These are phyloP conservation scores for Aspergillus affinis DNA, from an alignment of 495 filamentous ascomycete species.

Conservation along the genomic window DNA sequence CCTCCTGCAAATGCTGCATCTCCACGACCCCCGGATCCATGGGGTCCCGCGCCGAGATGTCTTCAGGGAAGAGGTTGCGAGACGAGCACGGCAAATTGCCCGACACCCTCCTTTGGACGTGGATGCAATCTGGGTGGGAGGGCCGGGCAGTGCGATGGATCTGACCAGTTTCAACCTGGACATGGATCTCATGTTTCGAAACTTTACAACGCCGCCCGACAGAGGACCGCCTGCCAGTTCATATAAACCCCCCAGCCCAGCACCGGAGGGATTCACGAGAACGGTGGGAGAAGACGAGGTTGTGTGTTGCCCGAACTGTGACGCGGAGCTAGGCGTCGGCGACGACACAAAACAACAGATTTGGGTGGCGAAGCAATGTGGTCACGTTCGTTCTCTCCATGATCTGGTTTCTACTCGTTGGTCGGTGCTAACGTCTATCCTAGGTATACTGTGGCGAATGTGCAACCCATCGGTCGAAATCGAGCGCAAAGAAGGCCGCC, in stretches of 20 bases:
- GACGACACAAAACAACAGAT: constrained; percentile 63
- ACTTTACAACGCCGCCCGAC: constrained; percentile 25
- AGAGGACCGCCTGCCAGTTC: constrained; percentile 39
- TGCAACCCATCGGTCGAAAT: constrained; percentile 48
- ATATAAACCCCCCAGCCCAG: constrained; percentile 59
- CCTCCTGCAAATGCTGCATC: constrained; percentile 19
- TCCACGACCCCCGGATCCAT: constrained; percentile 1
- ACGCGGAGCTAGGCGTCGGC: constrained; percentile 63
- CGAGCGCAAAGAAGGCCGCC: constrained; percentile 35
- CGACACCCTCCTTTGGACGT: constrained; percentile 14
- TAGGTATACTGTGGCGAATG: constrained; percentile 76
- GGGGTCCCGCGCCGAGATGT: constrained; percentile 6
- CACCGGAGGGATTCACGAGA: constrained; percentile 64
- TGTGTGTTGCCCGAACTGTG: constrained; percentile 71
- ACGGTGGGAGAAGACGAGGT: constrained; percentile 60
- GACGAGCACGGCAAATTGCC: constrained; percentile 8
- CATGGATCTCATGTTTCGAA: constrained; percentile 26
- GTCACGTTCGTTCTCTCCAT: constrained; percentile 60
- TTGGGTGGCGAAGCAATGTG: constrained; percentile 72
- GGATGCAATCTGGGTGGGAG: constrained; percentile 24
- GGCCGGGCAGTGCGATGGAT: constrained; percentile 16
- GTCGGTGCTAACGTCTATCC: constrained; percentile 8
- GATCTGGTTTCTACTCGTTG: neutral
- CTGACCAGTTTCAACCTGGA: constrained; percentile 23
- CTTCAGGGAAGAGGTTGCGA: constrained; percentile 19